A percentile compares a stretch with the other conserved stretches of the same genome.
Evolutionary conservation across 306 rosid species (phyloP).

Genomic region (Mimosa bimucronata): DNA sequence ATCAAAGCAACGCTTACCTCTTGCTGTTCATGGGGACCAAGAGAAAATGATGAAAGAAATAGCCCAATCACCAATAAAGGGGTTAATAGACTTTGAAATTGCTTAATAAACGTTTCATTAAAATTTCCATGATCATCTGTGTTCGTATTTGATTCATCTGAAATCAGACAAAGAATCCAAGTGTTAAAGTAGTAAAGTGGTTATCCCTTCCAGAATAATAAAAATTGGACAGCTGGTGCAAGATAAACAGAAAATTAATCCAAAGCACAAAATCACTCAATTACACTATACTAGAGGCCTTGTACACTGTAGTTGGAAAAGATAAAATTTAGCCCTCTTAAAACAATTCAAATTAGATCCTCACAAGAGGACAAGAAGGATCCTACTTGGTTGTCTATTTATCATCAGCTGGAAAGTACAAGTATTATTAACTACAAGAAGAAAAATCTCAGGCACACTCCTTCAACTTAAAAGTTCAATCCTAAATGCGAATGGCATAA

Average conservation of each 20-base stretch:
- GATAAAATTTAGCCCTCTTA: background rate
- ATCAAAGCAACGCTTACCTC: constrained; percentile 55
- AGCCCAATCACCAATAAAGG: constrained; percentile 66
- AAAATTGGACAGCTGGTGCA: constrained; percentile 17
- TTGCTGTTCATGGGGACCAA: constrained; percentile 68
- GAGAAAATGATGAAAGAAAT: constrained; percentile 58
- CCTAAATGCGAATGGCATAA: background rate
- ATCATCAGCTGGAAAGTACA: constrained; percentile 12
- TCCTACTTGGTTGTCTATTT: constrained; percentile 15
- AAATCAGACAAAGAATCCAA: constrained; percentile 34
- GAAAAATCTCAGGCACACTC: background rate
- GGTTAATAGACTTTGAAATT: constrained; percentile 56
- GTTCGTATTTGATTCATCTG: constrained; percentile 74
- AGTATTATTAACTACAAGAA: background rate
- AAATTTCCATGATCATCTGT: constrained; percentile 65
- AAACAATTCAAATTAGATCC: constrained; percentile 19
- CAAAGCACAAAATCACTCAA: constrained; percentile 24
- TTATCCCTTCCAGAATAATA: constrained; percentile 1
- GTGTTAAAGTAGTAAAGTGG: constrained; percentile 23
- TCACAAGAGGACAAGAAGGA: constrained; percentile 26
- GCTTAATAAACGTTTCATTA: constrained; percentile 62
- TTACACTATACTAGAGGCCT: background rate
- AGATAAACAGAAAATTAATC: constrained; percentile 9
- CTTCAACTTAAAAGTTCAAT: constrained; percentile 6
- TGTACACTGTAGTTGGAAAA: constrained; percentile 3